Base-by-base conservation (phyloP, 352 stramenopile genomes). In the Globisporangium nodosum region DNA sequence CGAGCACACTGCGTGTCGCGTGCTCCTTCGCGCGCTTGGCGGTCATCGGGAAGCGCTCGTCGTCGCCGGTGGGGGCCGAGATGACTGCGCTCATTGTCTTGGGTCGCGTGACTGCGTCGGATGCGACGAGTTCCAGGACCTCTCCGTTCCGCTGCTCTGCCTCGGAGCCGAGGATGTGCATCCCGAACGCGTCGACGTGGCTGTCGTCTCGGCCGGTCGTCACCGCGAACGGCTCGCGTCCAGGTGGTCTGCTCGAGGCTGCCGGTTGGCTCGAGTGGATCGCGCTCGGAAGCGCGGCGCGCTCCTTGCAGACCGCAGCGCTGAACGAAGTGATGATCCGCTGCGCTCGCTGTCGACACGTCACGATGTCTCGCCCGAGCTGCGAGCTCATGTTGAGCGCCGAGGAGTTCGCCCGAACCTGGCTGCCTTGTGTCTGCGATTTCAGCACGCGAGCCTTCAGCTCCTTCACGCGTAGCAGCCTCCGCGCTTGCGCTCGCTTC, bases 311-410 rank as follows among this genome's bases (percentile, higher is more conserved):
- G 1, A 64, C 27, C 20, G 18, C 1, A 5, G 42, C 61, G 11
- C 35, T 47, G 24, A 67, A 67, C 1, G 12, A 39, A 3, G 47
- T 40, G 40, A 64, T 43, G 39, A 48, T 39, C 33, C 42, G 42
- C 59, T 63, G 42, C 52, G 18, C 7, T 64, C 21, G 46, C 63
- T 64, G 21, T n/a, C 31, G 55, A 40, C 56, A 69, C 15, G 20
- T 35, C 20, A 74, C 63, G 16, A 27, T 24, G 15, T 77, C 69
- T 27, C 69, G 60, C 7, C 69, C 66, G 3, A n/a, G 5, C 18
- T 66, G 54, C 18, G 60, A 66, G 42, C 18, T 47, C 66, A 76
- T 76, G 12, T 58, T 50, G 18, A 70, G 52, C 0, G 24, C 40
- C 2, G 35, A 43, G 16, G 39, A 16, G 11, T 11, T 43, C 39